Base-by-base conservation (phyloP, 1,139 yeast species). In the Hansenula anomala region DNA sequence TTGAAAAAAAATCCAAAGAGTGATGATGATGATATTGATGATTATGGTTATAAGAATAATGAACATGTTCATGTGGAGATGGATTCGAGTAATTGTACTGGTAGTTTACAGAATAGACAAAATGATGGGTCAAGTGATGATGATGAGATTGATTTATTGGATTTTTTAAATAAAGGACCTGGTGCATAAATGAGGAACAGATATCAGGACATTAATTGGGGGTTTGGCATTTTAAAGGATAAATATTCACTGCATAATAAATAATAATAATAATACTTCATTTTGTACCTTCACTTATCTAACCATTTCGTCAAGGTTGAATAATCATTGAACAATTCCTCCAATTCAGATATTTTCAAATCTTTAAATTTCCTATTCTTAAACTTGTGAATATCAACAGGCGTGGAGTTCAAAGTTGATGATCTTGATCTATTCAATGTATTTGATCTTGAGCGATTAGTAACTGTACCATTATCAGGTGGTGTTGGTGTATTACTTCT, bases 121-220 rank as follows among this genome's bases (percentile, higher is more conserved):
- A 23, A 16, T 19, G 33, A 23, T 10, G 25, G 34, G 9, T 36
- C 41, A 20, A 9, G 9, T 16, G 54, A 45, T 1, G 66, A 61
- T 23, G 63, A 56, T 16, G 76, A 68, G 37, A 63, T 73, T 62
- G 79, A 73, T 49, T 64, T 75, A 42, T 36, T 73, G 46, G 78
- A 72, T 43, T 72, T 74, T 44, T 61, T 75, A 38, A 65, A 63
- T 24, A 60, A 58, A 29, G 77, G 75, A 3, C 76, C 77, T 2
- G 15, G 6, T 6, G 13, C 13, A 25, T 10, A 25, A 25, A 7
- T n/a, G n/a, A n/a, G n/a, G n/a, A n/a, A n/a, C n/a, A n/a, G n/a
- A n/a, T n/a, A n/a, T n/a, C n/a, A n/a, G n/a, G n/a, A 20, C 12
- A n/a, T 39, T 41, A n/a, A 33, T 14, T n/a, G n/a, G n/a, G n/a